phyloP scores from a whole-genome alignment of 257 asterid species.

The Gynochthodes officinalis region DNA sequence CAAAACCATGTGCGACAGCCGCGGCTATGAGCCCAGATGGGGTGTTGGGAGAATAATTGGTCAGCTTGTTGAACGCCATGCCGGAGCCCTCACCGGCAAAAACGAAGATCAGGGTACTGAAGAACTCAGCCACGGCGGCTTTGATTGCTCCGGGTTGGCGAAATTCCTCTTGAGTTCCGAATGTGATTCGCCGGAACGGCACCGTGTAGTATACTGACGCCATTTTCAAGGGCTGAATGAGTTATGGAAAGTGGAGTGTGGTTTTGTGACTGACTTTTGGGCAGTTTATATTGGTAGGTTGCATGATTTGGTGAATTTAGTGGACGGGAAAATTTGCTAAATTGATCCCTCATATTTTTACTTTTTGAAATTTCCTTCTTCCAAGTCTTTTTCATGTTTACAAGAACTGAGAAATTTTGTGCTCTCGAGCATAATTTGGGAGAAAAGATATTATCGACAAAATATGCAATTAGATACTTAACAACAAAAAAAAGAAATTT shows the following conservation, averaged over 20 bases:
- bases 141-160: constrained; percentile 49
- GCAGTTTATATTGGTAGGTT: constrained; percentile 25
- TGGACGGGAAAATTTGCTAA: background rate
- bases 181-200: constrained; percentile 48
- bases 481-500: too few species aligned
- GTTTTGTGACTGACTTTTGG: background rate
- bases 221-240: background rate
- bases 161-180: constrained; percentile 43
- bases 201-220: constrained; percentile 26
- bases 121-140: constrained; percentile 63
- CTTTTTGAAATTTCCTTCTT: background rate
- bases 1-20: constrained; percentile 50
- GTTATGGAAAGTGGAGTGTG: too few species aligned
- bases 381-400: background rate
- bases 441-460: too few species aligned
- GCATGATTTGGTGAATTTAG: constrained; percentile 14
- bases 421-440: background rate
- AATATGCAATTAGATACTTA: too few species aligned
- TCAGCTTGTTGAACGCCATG: constrained; percentile 52
- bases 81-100: constrained; percentile 62
- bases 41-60: constrained; percentile 19
- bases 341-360: background rate
- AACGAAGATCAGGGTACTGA: constrained; percentile 53
- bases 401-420: background rate
- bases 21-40: constrained; percentile 52